phyloP scores from a whole-genome alignment of 2,329 filamentous ascomycete species.

The Ceratocystis huliohia region DNA sequence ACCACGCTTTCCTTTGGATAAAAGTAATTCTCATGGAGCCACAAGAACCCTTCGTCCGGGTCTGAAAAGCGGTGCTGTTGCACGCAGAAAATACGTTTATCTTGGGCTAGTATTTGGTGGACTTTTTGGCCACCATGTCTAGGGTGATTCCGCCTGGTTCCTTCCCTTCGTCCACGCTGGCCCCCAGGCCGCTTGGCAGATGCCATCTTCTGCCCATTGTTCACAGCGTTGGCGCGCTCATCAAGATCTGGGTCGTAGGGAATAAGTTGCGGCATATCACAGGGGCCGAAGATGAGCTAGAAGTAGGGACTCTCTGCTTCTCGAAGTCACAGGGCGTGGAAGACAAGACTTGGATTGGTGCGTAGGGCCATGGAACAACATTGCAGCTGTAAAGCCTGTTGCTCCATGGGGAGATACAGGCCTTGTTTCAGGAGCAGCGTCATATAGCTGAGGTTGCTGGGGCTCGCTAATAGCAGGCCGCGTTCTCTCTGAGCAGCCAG shows the following conservation, averaged over 20 bases:
- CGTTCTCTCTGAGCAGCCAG: neutral
- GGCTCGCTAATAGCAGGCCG: neutral
- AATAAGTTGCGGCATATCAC: neutral
- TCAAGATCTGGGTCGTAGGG: neutral
- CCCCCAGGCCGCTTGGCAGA: conserved; percentile 21
- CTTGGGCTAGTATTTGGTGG: neutral
- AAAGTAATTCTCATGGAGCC: conserved; percentile 1
- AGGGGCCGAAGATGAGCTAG: neutral
- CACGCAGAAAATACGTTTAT: too few relatives aligned
- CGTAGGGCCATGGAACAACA: neutral
- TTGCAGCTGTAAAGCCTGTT: neutral
- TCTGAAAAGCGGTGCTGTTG: neutral
- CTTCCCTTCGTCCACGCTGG: conserved; percentile 17
- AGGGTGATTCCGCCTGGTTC: neutral
- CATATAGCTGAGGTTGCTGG: neutral
- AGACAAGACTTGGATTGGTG: neutral
- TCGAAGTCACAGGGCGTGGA: neutral
- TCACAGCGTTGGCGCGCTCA: conserved; percentile 18
- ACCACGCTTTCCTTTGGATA: neutral
- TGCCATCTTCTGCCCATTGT: conserved; percentile 21
- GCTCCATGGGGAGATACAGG: neutral
- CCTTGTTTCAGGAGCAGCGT: neutral
- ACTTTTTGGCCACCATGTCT: neutral
- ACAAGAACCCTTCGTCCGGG: neutral
- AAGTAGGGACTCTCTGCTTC: conserved; percentile 6